Percentiles rank a stretch among this genome's conserved stretches.
phyloP scores from a whole-genome alignment of 2,329 filamentous ascomycete genomes.

The Zopfia rhizophila region DNA sequence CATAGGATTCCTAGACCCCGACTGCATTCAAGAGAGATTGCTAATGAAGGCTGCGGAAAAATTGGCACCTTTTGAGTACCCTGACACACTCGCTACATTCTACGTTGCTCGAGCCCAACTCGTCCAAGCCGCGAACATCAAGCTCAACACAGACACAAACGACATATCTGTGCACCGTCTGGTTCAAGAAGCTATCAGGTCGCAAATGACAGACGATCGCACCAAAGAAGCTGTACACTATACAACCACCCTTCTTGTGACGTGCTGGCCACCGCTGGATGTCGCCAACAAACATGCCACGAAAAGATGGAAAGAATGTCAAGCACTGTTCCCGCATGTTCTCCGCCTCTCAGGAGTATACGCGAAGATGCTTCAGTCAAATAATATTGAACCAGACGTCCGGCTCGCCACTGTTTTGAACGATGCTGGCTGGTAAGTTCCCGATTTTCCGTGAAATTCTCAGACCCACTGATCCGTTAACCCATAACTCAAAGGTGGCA shows the following conservation, averaged over 20 bases:
- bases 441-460: too few species aligned
- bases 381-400: too few species aligned
- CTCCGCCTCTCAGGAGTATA: too few species aligned
- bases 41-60: slow-evolving; percentile 14
- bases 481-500: too few species aligned
- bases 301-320: slow-evolving; percentile 15
- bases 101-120: slow-evolving; percentile 14
- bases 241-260: slow-evolving; percentile 10
- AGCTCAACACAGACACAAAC: slow-evolving; percentile 12
- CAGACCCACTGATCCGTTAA: too few species aligned
- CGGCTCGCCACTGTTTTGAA: too few species aligned
- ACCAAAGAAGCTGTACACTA: slow-evolving; percentile 7
- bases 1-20: slow-evolving; percentile 16
- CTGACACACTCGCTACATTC: too few species aligned
- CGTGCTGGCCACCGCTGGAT: slow-evolving; percentile 19
- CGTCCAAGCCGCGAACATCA: slow-evolving; percentile 10
- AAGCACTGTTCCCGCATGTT: slow-evolving; percentile 16
- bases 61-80: slow-evolving; percentile 3
- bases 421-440: too few species aligned
- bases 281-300: slow-evolving; percentile 12
- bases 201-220: slow-evolving; percentile 5
- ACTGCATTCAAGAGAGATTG: slow-evolving; percentile 15
- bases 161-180: slow-evolving; percentile 14
- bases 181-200: slow-evolving; percentile 12
- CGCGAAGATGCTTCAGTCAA: too few species aligned